A percentile compares a stretch with the other conserved stretches of the same genome.
phyloP scores from a whole-genome alignment of 805 yeast genomes.

The Wickerhamomyces rabaulensis region DNA sequence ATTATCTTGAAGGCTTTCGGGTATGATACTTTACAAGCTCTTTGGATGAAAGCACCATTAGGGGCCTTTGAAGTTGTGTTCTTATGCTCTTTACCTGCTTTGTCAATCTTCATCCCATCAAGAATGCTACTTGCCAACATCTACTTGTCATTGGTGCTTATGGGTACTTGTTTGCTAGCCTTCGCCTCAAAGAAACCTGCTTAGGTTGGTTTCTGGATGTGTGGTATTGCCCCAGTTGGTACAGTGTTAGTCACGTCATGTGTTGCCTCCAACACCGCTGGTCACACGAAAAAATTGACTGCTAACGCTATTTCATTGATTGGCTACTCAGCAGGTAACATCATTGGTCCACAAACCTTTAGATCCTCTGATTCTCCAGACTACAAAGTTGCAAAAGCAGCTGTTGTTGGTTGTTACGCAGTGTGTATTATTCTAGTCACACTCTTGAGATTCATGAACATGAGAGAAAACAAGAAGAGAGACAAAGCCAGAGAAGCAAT shows the following conservation, averaged over 20 bases:
- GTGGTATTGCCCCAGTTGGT: slow-evolving; percentile 22
- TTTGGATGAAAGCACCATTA: neutral
- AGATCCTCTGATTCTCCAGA: slow-evolving; percentile 41
- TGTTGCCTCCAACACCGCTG: slow-evolving; percentile 11
- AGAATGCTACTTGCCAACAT: neutral
- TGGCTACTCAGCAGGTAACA: slow-evolving; percentile 50
- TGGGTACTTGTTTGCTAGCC: slow-evolving; percentile 28
- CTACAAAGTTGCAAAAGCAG: slow-evolving; percentile 47
- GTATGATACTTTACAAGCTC: neutral
- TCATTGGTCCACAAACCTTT: slow-evolving; percentile 52
- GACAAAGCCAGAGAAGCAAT: slow-evolving; percentile 14
- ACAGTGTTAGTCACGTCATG: slow-evolving; percentile 11
- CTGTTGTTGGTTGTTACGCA: slow-evolving; percentile 10
- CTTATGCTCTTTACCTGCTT: no score
- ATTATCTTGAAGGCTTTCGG: slow-evolving; percentile 26
- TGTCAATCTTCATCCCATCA: neutral
- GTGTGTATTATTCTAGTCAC: slow-evolving; percentile 30
- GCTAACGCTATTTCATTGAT: slow-evolving; percentile 40
- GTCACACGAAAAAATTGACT: slow-evolving; percentile 46
- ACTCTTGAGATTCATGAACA: slow-evolving; percentile 28
- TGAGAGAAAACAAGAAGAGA: no score
- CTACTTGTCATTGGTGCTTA: neutral
- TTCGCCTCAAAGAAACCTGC: slow-evolving; percentile 27
- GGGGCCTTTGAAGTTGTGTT: neutral
- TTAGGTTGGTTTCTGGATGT: slow-evolving; percentile 26